Conservation (phyloP, 1,139 yeast species). For the Suhomyces bolitotheri region DNA sequence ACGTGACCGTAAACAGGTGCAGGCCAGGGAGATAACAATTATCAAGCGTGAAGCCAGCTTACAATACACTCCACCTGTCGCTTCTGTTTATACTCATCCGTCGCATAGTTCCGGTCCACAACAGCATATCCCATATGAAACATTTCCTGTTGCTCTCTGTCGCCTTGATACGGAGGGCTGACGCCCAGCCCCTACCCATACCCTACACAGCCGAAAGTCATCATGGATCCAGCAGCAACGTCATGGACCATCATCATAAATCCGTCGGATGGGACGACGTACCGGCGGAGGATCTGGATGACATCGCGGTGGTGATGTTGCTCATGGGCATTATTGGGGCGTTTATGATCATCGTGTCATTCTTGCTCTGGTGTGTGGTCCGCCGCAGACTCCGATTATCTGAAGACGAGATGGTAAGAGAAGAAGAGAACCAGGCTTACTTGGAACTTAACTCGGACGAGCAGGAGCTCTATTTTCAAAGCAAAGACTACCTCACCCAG, state of each 20-base stretch:
- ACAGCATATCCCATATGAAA: constrained; percentile 1
- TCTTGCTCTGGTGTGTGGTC: constrained; percentile 11
- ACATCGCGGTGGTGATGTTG: constrained; percentile 5
- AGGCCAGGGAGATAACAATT: too few relatives aligned
- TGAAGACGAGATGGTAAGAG: constrained; percentile 61
- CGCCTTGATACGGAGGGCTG: constrained; percentile 6
- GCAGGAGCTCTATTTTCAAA: constrained; percentile 76
- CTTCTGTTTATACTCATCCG: too few relatives aligned
- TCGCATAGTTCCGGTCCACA: too few relatives aligned
- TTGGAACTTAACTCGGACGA: constrained; percentile 67
- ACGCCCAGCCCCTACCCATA: constrained; percentile 6
- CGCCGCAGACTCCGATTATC: constrained; percentile 18
- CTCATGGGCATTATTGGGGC: constrained; percentile 6
- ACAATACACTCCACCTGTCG: too few relatives aligned
- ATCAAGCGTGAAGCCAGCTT: too few relatives aligned
- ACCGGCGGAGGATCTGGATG: constrained; percentile 1
- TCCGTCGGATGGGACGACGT: constrained; percentile 1
- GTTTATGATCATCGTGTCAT: constrained; percentile 7
- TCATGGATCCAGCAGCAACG: not conserved
- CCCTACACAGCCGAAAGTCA: not conserved
- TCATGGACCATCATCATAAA: not conserved
- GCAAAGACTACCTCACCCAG: constrained; percentile 55
- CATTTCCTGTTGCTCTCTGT: constrained; percentile 5
- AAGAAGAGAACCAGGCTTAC: constrained; percentile 62
- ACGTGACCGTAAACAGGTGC: too few relatives aligned